Conservation (phyloP, 306 rosid genomes). For the Quercus cerris region DNA sequence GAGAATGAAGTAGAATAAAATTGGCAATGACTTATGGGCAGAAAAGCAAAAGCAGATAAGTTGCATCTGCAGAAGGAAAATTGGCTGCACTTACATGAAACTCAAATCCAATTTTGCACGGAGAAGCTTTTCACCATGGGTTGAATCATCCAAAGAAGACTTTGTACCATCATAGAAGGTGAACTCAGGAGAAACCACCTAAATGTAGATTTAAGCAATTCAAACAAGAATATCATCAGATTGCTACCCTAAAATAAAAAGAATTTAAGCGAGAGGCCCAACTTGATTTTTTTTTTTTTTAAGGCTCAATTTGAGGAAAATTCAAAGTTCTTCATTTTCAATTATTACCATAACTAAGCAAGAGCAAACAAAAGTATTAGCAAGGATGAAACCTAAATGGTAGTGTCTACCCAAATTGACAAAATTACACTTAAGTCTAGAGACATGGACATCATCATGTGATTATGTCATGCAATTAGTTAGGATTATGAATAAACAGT, state of each 20-base stretch:
- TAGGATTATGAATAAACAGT: too few species aligned
- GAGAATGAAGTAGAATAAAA: neutral
- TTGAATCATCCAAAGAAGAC: constrained; percentile 78
- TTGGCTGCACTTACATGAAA: constrained; percentile 69
- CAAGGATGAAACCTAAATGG: neutral
- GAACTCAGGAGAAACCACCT: constrained; percentile 93
- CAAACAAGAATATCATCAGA: constrained; percentile 9
- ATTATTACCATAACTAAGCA: neutral
- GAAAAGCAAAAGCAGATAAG: neutral
- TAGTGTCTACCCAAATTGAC: neutral
- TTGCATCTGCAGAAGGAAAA: neutral
- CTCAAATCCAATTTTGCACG: constrained; percentile 97
- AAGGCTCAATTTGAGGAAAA: neutral
- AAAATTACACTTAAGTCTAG: neutral
- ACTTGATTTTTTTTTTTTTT: neutral
- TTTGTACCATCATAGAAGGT: constrained; percentile 96
- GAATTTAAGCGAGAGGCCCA: neutral
- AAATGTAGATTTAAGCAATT: constrained; percentile 21
- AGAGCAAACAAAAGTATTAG: neutral
- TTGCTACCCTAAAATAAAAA: neutral
- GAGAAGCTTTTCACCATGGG: constrained; percentile 87
- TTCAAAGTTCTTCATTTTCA: neutral
- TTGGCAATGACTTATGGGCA: neutral
- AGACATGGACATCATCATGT: neutral
- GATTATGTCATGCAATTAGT: too few species aligned